phyloP scores from a whole-genome alignment of 805 yeast genomes.

The Pichia heedii region DNA sequence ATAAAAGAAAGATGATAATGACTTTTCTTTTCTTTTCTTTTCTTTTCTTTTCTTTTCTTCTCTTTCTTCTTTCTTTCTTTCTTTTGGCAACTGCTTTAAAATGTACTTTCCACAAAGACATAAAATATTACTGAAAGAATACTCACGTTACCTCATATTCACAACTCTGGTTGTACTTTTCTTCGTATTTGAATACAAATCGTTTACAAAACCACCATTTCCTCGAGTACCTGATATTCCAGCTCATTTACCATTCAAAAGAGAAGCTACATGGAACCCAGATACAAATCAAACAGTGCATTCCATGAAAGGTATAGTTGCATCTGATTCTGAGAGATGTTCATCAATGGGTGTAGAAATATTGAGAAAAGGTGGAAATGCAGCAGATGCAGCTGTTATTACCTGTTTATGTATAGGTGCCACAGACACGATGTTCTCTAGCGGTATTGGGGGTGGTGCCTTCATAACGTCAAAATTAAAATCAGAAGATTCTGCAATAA shows the following conservation, averaged over 20 bases:
- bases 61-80: not conserved
- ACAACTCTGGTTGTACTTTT: not conserved
- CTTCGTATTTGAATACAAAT: not conserved
- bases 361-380: constrained; percentile 54
- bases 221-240: constrained; percentile 15
- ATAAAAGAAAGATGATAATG: too few relatives aligned
- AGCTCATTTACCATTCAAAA: constrained; percentile 23
- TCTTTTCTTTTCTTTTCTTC: too few relatives aligned
- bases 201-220: constrained; percentile 5
- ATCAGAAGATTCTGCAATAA: constrained; percentile 39
- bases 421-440: constrained; percentile 72
- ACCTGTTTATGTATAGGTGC: constrained; percentile 85
- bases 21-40: too few relatives aligned
- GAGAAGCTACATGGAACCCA: constrained; percentile 38
- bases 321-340: constrained; percentile 56
- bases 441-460: constrained; percentile 95
- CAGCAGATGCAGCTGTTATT: constrained; percentile 91
- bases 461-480: constrained; percentile 44
- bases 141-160: not conserved
- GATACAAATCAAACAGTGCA: constrained; percentile 27
- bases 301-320: constrained; percentile 51
- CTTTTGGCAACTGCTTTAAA: not conserved
- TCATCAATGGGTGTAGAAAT: constrained; percentile 54
- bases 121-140: not conserved
- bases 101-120: constrained; percentile 9